phyloP scores from a whole-genome alignment of 352 stramenopile genomes.

The Phytophthora chlamydospora region DNA sequence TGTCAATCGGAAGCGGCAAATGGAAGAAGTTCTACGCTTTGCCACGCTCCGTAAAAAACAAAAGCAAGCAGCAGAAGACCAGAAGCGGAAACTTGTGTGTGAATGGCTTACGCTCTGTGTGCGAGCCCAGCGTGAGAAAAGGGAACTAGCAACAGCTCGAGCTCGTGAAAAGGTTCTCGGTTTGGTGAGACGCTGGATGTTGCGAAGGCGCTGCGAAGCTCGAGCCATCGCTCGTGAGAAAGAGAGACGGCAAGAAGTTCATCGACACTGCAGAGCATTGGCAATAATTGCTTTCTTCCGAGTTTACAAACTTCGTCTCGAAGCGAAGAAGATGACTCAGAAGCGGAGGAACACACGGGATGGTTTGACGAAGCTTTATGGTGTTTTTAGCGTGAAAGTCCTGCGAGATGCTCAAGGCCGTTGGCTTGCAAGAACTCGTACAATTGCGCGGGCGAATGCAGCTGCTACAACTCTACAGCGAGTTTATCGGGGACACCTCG shows the following conservation, averaged over 20 bases:
- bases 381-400: not conserved
- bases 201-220: slow-evolving; percentile 16
- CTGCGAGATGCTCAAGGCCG: slow-evolving; percentile 8
- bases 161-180: slow-evolving; percentile 13
- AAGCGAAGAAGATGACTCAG: slow-evolving; percentile 3
- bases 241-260: slow-evolving; percentile 10
- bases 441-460: slow-evolving; percentile 5
- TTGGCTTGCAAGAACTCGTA: slow-evolving; percentile 3
- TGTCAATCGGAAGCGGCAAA: slow-evolving; percentile 19
- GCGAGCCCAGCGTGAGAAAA: slow-evolving; percentile 3
- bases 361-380: slow-evolving; percentile 7
- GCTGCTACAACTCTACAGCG: slow-evolving; percentile 12
- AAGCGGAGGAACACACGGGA: slow-evolving; percentile 1
- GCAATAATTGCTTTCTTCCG: slow-evolving; percentile 15
- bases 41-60: slow-evolving; percentile 8
- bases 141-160: not conserved
- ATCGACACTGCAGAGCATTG: not conserved
- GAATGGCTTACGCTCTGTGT: slow-evolving; percentile 13
- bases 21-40: slow-evolving; percentile 25
- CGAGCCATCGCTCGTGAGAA: slow-evolving; percentile 7
- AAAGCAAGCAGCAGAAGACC: slow-evolving; percentile 6
- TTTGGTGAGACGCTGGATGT: slow-evolving; percentile 18
- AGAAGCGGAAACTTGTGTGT: slow-evolving; percentile 3
- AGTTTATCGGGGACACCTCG: slow-evolving; percentile 4
- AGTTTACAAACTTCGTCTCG: slow-evolving; percentile 3